Conservation (phyloP, 257 asterid genomes). For the Rhazya stricta region DNA sequence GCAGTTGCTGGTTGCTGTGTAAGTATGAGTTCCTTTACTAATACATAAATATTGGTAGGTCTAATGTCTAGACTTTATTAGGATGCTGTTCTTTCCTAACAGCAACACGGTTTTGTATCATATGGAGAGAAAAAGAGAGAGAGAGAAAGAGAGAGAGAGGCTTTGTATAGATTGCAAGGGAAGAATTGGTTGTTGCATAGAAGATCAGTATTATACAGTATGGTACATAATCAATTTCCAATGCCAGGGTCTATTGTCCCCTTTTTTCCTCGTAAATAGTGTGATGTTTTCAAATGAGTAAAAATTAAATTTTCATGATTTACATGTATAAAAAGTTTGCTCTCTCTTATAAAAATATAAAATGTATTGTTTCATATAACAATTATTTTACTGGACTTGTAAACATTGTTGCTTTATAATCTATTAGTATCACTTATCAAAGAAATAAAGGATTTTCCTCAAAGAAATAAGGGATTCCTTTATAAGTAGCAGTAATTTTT, state of each 20-base stretch:
- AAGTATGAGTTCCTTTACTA: neutral
- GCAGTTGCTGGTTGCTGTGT: neutral
- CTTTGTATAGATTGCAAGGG: neutral
- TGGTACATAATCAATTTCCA: neutral
- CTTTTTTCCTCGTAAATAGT: too few relatives aligned
- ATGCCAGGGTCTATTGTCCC: neutral
- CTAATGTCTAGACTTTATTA: neutral
- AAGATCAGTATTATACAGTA: neutral
- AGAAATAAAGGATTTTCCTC: too few relatives aligned
- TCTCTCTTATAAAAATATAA: too few relatives aligned
- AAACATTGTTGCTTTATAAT: too few relatives aligned
- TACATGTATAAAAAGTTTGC: too few relatives aligned
- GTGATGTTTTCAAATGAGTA: too few relatives aligned
- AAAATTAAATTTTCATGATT: too few relatives aligned
- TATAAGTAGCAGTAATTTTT: too few relatives aligned
- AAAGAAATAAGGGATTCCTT: too few relatives aligned
- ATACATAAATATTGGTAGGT: neutral
- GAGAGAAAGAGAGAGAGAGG: neutral
- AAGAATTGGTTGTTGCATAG: neutral
- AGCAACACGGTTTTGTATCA: conserved; percentile 14
- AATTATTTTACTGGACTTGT: too few relatives aligned
- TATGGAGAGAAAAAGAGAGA: conserved; percentile 1
- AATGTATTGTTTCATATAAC: too few relatives aligned
- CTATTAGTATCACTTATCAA: too few relatives aligned
- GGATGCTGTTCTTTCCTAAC: neutral